Evolutionary conservation across 2,329 filamentous ascomycete genomes (phyloP), one percentile per base, ranked within the genome.

Genomic region (Pestalotiopsis sp.): DNA sequence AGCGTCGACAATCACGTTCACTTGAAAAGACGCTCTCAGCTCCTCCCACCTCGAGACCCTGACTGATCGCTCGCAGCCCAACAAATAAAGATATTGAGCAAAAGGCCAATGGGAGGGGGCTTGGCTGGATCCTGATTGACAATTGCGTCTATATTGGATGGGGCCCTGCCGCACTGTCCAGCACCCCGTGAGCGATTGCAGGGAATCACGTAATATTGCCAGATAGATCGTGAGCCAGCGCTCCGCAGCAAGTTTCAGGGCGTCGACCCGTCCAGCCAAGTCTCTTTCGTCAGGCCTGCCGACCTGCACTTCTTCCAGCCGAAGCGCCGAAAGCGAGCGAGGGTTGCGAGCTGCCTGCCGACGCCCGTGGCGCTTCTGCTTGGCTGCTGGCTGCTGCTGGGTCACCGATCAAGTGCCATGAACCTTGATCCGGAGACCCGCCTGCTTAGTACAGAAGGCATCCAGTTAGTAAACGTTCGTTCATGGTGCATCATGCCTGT

Each of bases 161-260:
- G 45, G 45, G 20, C 13, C 41, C 41, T 7, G 41, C 14, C 45
- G 45, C 45, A 52, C 17, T n/a, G 45, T 49, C 41, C 41, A 14
- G n/a, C 45, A 20, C n/a, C 17, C 45, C 17, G 45, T 52, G 17
- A 62, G 59, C 59, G 36, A 64, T 52, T 64, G 20, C 20, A 45
- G 61, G 39, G n/a, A 20, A 64, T 64, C 61, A 64, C 61, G 61
- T 64, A 64, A 64, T 64, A 64, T 52, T 25, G 39, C 20, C 38
- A 12, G n/a, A 64, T 64, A 23, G 36, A 64, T 64, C 61, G 61
- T 64, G 61, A 64, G 36, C 20, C 12, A 45, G n/a, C 20, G 25
- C 59, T 62, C 59, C 59, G 31, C 59, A 36, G 20, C 31, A 52
- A 52, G 45, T 52, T 52, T 52, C 45, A 52, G 45, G 45, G 45